Evolutionary conservation across 441 rosid species (phyloP).

Genomic region (Populus hybrid): DNA sequence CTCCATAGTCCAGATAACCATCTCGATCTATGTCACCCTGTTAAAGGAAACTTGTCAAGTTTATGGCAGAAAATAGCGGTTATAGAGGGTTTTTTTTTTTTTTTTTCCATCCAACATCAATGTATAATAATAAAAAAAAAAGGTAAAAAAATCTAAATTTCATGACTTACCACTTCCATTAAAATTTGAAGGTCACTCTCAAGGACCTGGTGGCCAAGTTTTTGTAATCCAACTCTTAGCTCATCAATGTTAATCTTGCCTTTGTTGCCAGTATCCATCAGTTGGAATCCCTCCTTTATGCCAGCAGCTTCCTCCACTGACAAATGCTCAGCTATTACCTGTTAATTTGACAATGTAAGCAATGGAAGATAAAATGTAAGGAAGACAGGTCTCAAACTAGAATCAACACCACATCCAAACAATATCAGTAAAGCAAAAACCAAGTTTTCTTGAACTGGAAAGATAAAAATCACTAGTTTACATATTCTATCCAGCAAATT

Average conservation of each 20-base stretch:
- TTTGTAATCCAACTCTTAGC: conserved; percentile 71
- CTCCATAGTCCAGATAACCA: conserved; percentile 70
- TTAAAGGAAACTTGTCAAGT: not conserved
- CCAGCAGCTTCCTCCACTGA: conserved; percentile 91
- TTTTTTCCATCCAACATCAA: not conserved
- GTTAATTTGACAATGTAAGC: conserved; percentile 13
- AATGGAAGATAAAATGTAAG: not conserved
- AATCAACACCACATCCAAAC: not conserved
- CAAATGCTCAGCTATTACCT: conserved; percentile 95
- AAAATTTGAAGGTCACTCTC: conserved; percentile 78
- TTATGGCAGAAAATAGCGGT: not conserved
- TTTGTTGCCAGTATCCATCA: conserved; percentile 72
- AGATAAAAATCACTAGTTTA: not conserved
- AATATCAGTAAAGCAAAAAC: not conserved
- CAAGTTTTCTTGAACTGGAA: not conserved
- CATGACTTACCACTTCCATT: conserved; percentile 76
- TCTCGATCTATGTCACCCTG: conserved; percentile 93
- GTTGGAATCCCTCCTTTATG: conserved; percentile 77
- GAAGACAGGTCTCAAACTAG: not conserved
- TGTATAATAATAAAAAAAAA: not conserved
- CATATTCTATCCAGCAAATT: not conserved
- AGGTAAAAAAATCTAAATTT: not conserved
- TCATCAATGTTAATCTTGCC: conserved; percentile 83
- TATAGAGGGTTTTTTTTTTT: not conserved
- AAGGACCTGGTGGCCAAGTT: conserved; percentile 71